A percentile compares a stretch with the other conserved stretches of the same genome.
These are phyloP conservation scores for Penicillium sp. DNA, from an alignment of 2,329 filamentous ascomycete genomes.

Conservation along the genomic window DNA sequence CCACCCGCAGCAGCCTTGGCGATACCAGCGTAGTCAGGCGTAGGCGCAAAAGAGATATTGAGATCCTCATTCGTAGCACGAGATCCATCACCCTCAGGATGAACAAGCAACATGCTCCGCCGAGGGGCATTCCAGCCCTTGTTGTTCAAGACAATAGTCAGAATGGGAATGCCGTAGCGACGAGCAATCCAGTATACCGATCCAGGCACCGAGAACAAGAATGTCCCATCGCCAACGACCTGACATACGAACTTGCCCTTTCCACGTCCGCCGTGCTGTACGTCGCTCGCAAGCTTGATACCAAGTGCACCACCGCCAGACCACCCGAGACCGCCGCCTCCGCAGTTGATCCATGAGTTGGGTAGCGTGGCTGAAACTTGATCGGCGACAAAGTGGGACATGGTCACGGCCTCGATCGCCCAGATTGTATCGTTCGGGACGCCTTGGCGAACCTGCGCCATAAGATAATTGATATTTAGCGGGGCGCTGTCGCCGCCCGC, in stretches of 20 bases:
- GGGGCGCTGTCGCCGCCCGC: slow-evolving; percentile 54
- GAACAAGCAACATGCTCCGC: slow-evolving; percentile 59
- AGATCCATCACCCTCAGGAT: slow-evolving; percentile 60
- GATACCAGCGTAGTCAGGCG: slow-evolving; percentile 65
- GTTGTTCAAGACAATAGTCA: slow-evolving; percentile 67
- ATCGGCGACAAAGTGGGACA: slow-evolving; percentile 63
- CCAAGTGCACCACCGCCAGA: slow-evolving; percentile 71
- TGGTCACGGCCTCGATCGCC: slow-evolving; percentile 74
- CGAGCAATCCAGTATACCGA: slow-evolving; percentile 67
- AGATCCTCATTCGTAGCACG: slow-evolving; percentile 61
- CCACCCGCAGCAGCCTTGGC: slow-evolving; percentile 63
- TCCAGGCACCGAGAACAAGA: slow-evolving; percentile 61
- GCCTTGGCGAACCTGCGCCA: slow-evolving; percentile 53
- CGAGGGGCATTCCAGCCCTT: slow-evolving; percentile 67
- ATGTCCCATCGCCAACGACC: slow-evolving; percentile 66
- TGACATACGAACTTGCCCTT: slow-evolving; percentile 60
- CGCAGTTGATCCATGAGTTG: slow-evolving; percentile 76
- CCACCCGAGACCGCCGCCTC: slow-evolving; percentile 76
- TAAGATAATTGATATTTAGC: slow-evolving; percentile 59
- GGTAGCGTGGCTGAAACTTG: slow-evolving; percentile 66
- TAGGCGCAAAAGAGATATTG: slow-evolving; percentile 63
- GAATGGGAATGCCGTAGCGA: slow-evolving; percentile 61
- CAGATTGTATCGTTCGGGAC: slow-evolving; percentile 67
- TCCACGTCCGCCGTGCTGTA: slow-evolving; percentile 46
- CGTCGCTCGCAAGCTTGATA: slow-evolving; percentile 66